Base-by-base conservation (phyloP, 257 asterid genomes). In the Jacaranda copaia region DNA sequence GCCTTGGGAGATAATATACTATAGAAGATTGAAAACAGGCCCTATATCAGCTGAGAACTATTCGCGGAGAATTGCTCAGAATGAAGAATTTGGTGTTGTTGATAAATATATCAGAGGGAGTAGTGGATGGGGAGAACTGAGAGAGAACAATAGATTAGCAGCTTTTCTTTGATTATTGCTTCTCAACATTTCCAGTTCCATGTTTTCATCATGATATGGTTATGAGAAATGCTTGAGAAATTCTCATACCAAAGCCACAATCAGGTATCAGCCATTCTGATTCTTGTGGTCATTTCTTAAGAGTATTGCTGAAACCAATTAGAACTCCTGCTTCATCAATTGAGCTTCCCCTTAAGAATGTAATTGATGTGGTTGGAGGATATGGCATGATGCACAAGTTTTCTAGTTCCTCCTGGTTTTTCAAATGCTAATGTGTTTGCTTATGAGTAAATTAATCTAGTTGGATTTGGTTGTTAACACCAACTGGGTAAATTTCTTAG, bases 1-100 rank as follows among this genome's bases (percentile, higher is more conserved):
- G 92, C 93, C 97, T 53, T 88, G 95, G 89, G 86, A 89, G 89
- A 82, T 88, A 43, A 80, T 89, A 49, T 91, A 84, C 62, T 88
- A 84, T 36, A 75, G 93, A 75, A 82, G 86, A 72, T 80, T 81
- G 77, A 84, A 73, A 16, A 88, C 84, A 72, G 93, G 92, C 4
- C 78, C 80, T 18, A 79, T 86, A 68, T 88, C 89, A 67, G 75
- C 88, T 62, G 90, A 89, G 73, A 86, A 83, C 80, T 77, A 84
- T 63, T 80, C 85, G 7, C 63, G 81, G 59, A 85, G 94, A 70
- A 65, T 84, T 32, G 81, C 87, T 65, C 89, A 87, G 78, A 87
- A 85, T 79, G 72, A 81, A 53, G 86, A 85, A 52, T 84, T 81
- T 67, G 86, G 88, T 32, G 84, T 87, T 70, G 88, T 84, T 71